phyloP scores from a whole-genome alignment of 129 eudicot species.

The Lonicera japonica region DNA sequence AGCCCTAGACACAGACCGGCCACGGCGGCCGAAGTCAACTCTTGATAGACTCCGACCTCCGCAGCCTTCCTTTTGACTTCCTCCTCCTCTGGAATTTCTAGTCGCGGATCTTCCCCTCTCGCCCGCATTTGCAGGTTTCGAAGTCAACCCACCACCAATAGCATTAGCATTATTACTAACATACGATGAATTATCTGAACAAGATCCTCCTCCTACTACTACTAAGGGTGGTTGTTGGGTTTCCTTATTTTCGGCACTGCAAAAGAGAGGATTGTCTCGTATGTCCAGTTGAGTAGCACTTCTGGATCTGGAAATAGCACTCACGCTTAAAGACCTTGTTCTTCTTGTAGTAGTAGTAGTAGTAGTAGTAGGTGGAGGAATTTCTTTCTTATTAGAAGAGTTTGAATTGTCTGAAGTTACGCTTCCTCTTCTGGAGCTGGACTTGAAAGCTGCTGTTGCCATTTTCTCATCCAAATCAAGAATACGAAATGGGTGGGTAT shows the following conservation, averaged over 20 bases:
- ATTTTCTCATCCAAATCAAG: conserved; percentile 10
- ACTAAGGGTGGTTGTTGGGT: not conserved
- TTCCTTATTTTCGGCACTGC: conserved; percentile 1
- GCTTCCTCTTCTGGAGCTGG: conserved; percentile 49
- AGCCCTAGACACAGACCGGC: conserved; percentile 57
- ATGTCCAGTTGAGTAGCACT: conserved; percentile 21
- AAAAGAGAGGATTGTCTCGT: conserved; percentile 77
- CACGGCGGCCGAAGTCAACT: conserved; percentile 29
- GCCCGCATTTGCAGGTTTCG: conserved; percentile 10
- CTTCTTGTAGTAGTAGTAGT: too few species aligned
- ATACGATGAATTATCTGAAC: not conserved
- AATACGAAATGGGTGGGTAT: not conserved
- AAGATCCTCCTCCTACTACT: not conserved
- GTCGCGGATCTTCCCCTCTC: conserved; percentile 59
- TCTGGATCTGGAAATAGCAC: conserved; percentile 43
- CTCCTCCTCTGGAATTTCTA: conserved; percentile 29
- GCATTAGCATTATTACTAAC: not conserved
- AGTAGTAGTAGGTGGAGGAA: too few species aligned
- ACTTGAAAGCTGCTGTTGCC: conserved; percentile 76
- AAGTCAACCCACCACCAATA: not conserved
- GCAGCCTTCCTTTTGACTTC: conserved; percentile 25
- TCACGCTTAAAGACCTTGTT: conserved; percentile 73
- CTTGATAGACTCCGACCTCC: conserved; percentile 65
- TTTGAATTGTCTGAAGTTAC: not conserved
- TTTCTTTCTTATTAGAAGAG: conserved; percentile 1